Base-by-base conservation (phyloP, 306 rosid species). In the Fagus crenata region DNA sequence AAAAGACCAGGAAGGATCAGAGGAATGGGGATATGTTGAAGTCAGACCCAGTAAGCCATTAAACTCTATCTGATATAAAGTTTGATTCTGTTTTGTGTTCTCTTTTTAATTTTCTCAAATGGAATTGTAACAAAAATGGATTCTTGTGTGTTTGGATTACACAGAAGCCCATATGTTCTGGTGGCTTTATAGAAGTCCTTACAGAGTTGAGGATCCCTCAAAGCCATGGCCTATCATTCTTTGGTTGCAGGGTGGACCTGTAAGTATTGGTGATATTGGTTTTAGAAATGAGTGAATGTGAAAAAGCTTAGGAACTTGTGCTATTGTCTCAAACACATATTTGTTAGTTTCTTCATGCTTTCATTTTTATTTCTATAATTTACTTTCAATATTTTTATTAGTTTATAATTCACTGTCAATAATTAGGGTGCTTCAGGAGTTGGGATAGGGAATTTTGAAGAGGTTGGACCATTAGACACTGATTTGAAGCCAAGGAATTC, bases 241-340 rank as follows among this genome's bases (percentile, higher is more conserved):
- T 2, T 95, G 99, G 99, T 77, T 95, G 82, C 99, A 95, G 70
- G 99, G 99, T 67, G 99, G 99, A 35, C 99, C 99, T 77, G 99
- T 94, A 59, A 89, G 97, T 80, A 6, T 2, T 22, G 5, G 13
- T 42, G 0, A 4, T 49, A 68, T 63, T 74, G 3, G 13, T 32
- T 2, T 75, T 7, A 33, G 35, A 49, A 53, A 3, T 56, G 8
- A 54, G 69, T 69, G 36, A 58, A 6, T 46, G 4, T 46, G 51
- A 51, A 28, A 18, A 31, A 81, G 42, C 39, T 37, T 59, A 55
- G 53, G 43, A 14, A 70, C 17, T 39, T 82, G 60, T 51, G 35
- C 67, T 4, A 6, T 60, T 33, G 67, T 60, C 40, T 32, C 1
- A 3, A 64, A 64, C 35, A 9, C 3, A 5, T 64, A 1, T 41